Evolutionary conservation across 139 green algal genomes (phyloP), one percentile per base, ranked within the genome.

Genomic region (Eudorina sp.): DNA sequence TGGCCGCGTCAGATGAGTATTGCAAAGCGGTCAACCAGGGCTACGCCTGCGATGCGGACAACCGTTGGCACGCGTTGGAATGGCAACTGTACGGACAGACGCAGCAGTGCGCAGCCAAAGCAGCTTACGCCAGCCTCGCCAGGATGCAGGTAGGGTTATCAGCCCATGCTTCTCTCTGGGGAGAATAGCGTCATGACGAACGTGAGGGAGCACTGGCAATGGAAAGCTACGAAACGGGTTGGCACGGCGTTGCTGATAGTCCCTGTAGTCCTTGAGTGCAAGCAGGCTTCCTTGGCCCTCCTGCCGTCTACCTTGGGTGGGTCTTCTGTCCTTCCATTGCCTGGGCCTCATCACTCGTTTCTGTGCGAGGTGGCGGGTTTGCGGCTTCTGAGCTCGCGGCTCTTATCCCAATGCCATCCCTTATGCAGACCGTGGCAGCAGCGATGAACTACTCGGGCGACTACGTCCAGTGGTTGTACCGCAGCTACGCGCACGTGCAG

Each of bases 31-130:
- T 46, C 23, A 36, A 45, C 25, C n/a, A 5, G 27, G 46, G 25
- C 36, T 46, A 81, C 48, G 53, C 51, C 9, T 91, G 88, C n/a
- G 88, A 91, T 45, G 80, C 69, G 3, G 88, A 91, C 69, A 84
- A 91, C 79, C 79, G 80, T 14, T 91, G 78, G 66, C 88, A 91
- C 66, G 70, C 88, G 55, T 80, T 91, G 25, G 88, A 91, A 82
- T 91, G 88, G 88, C 77, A 82, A 69, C n/a, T 88, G 80, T 91
- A 88, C 72, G 80, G 88, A 16, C 70, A 88, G 64, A 53, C 53
- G 55, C 79, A 91, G 69, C 43, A 73, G 58, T 91, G 88, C 55
- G 46, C n/a, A 40, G 53, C 75, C 31, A 74, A 60, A n/a, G 69
- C 55, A 38, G 55, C 80, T 6, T 34, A 27, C 40, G 55, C 58